Percentiles rank a stretch among this genome's conserved stretches.
phyloP scores from a whole-genome alignment of 441 rosid genomes.

The Viola pubescens region DNA sequence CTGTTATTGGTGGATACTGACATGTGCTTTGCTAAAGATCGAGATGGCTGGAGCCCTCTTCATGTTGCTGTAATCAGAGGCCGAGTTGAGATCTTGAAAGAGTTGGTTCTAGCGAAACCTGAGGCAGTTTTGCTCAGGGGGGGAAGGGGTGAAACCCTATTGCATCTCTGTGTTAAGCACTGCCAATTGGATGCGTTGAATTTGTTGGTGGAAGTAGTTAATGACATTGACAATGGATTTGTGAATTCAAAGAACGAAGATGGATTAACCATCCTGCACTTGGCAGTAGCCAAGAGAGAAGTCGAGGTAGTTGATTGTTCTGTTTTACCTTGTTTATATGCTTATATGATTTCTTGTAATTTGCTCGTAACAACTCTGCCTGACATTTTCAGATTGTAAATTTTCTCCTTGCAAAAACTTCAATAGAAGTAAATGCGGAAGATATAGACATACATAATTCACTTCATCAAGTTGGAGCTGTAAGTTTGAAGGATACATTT shows the following conservation, averaged over 20 bases:
- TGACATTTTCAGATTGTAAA: neutral
- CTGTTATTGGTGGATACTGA: conserved; percentile 5
- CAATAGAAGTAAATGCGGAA: neutral
- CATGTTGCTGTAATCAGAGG: conserved; percentile 28
- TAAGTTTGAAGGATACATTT: neutral
- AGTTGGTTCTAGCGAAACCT: conserved; percentile 18
- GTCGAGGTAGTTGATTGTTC: conserved; percentile 4
- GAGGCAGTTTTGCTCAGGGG: conserved; percentile 15
- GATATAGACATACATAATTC: neutral
- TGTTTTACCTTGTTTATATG: no score
- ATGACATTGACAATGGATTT: conserved; percentile 10
- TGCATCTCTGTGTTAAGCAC: conserved; percentile 23
- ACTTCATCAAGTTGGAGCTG: conserved; percentile 1
- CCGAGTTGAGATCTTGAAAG: conserved; percentile 14
- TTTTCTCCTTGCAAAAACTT: neutral
- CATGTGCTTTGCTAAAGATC: conserved; percentile 15
- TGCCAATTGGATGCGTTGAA: conserved; percentile 20
- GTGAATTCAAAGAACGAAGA: conserved; percentile 18
- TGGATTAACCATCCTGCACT: conserved; percentile 24
- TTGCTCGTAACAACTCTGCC: neutral
- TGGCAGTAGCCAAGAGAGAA: conserved; percentile 18
- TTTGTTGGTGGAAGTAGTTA: conserved; percentile 18
- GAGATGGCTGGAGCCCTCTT: conserved; percentile 24
- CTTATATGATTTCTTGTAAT: neutral
- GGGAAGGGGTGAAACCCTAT: conserved; percentile 19